Evolutionary conservation across 306 rosid species (phyloP), one percentile per base, ranked within the genome.

Genomic region (Potentilla sterilis): DNA sequence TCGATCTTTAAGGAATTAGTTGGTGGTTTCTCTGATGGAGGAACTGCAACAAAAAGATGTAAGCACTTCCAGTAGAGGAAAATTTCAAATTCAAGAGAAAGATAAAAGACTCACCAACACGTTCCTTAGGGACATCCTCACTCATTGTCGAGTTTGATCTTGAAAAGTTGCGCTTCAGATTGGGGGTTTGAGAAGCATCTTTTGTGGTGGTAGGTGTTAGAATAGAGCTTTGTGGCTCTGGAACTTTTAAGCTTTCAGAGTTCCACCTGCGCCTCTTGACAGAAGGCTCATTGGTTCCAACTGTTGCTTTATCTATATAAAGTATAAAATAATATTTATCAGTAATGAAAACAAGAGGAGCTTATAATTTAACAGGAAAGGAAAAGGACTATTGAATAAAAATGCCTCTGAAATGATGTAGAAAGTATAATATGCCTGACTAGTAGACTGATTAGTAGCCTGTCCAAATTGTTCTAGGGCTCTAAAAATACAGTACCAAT

Each of bases 211-310:
- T 77, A 65, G 87, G 70, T 72, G 89, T 83, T 75, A 81, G 83
- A 58, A 71, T 75, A 72, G 92, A 59, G 69, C 80, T 82, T 72
- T 85, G 91, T 3, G 87, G 83, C 81, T 89, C 92, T 48, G 89
- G 79, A 73, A 85, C 86, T 82, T 90, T 90, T 49, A 81, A 68
- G 73, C 71, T 74, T 73, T 90, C 99, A 80, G 87, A 44, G 73
- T 83, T 90, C 99, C 99, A 96, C 86, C 92, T 86, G 14, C 99
- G 96, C 91, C 98, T 89, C 87, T 96, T 96, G 46, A 81, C 57
- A 48, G 96, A 57, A 54, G 97, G 92, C 84, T 96, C 98, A 77
- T 37, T 87, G 81, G 77, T 90, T 80, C 90, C 96, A 80, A 67
- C 85, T 47, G 64, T 75, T 58, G 80, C 75, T 83, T 87, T 92